These are phyloP conservation scores for Arthroderma sp. DNA, from an alignment of 2,329 filamentous ascomycete genomes.

Conservation along the genomic window DNA sequence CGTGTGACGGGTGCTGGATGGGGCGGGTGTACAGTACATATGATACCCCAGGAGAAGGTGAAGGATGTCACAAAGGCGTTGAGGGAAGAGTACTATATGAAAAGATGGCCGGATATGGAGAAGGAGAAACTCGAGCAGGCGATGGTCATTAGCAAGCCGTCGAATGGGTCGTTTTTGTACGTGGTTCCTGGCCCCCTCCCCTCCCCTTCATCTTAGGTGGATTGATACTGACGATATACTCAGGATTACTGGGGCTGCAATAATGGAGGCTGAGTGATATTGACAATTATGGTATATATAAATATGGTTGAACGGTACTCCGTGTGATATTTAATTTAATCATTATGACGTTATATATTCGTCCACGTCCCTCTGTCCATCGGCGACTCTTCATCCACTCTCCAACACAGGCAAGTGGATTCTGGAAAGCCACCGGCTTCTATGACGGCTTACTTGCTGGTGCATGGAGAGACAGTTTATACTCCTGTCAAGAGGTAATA, in stretches of 20 bases:
- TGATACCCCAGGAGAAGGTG: constrained; percentile 75
- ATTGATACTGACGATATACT: background rate
- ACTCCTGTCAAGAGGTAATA: too few relatives aligned
- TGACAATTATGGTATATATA: background rate
- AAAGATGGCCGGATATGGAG: constrained; percentile 54
- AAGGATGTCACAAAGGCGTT: constrained; percentile 64
- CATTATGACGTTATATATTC: background rate
- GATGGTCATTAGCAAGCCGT: constrained; percentile 76
- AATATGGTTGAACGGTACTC: background rate
- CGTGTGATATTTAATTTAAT: background rate
- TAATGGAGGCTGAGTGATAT: constrained; percentile 19
- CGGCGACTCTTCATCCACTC: background rate
- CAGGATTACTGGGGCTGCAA: constrained; percentile 30
- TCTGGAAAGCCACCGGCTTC: background rate
- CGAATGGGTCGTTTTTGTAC: constrained; percentile 35
- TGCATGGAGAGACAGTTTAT: too few relatives aligned
- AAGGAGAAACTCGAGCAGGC: constrained; percentile 64
- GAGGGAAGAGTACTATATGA: constrained; percentile 70
- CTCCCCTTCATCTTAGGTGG: background rate
- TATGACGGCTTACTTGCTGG: too few relatives aligned
- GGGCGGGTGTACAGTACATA: constrained; percentile 91
- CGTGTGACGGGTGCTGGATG: constrained; percentile 86
- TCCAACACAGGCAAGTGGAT: background rate
- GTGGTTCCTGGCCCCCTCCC: constrained; percentile 10
- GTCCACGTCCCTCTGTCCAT: background rate